Base-by-base conservation (phyloP, 495 filamentous ascomycete species). In the Lophium mytilinum region DNA sequence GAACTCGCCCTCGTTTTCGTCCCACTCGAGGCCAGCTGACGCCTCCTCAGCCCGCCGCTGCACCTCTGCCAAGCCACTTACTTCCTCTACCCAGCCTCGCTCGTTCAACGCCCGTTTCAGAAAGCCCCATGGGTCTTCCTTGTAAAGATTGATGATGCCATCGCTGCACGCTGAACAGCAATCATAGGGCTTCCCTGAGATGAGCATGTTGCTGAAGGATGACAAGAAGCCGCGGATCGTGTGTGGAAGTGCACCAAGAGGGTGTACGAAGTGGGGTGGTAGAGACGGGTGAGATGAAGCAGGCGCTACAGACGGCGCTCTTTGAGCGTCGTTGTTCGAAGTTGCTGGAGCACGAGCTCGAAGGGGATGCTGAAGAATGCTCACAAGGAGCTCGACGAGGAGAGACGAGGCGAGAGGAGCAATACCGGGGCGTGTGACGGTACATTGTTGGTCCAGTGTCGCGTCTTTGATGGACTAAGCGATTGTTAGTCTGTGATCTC, bases 361-460 rank as follows among this genome's bases (percentile, higher is more conserved):
- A 37, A 79, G 67, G 14, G 88, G 86, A 68, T 97, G 93, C 67
- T 98, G 93, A 33, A 95, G 76, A 45, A 96, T 69, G 49, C 89
- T 94, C 10, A 91, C 83, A 21, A 98, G 76, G 15, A 95, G 76
- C 71, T 96, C 93, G 47, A 96, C 91, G 12, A 96, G 77, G n/a
- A 93, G 78, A 33, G 90, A 89, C 14, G 91, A 95, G 15, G 93
- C 93, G 59, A 96, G 90, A 9, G 89, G 83, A 50, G 93, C 91
- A 39, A 95, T 83, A 8, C 92, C 93, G 14, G 93, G 93, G 8
- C 93, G 84, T 30, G 93, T 97, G 34, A 98, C 93, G 0, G 93
- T 98, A 72, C 93, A 98, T 73, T 98, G 93, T 67, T 97, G 93
- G 66, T 98, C 93, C 4, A 98, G 83, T 1, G 93, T 97, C 66